Percentiles rank a stretch among this genome's conserved stretches.
phyloP scores from a whole-genome alignment of 179 eudicot species.

The Beta lomatogona region DNA sequence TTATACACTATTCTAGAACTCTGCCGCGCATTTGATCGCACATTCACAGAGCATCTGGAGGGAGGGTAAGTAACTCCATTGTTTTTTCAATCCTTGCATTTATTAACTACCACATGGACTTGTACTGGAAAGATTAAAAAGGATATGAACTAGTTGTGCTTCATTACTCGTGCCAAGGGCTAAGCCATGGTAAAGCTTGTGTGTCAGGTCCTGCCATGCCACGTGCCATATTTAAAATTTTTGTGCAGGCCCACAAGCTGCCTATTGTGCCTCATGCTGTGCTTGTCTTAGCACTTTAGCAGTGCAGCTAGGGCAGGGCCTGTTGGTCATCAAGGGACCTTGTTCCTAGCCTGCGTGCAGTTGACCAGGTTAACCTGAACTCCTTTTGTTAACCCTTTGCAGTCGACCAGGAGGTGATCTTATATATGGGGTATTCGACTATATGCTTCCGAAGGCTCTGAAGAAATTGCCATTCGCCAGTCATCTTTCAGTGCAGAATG shows the following conservation, averaged over 20 bases:
- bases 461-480: conserved; percentile 60
- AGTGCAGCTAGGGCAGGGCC: not conserved
- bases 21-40: conserved; percentile 69
- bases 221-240: not conserved
- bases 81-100: not conserved
- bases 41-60: conserved; percentile 68
- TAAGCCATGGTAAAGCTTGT: too few relatives aligned
- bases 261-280: not conserved
- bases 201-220: too few relatives aligned
- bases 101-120: too few relatives aligned
- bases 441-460: conserved; percentile 58
- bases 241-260: not conserved
- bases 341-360: not conserved
- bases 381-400: conserved; percentile 16
- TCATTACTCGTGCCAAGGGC: too few relatives aligned
- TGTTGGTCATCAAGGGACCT: not conserved
- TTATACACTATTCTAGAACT: conserved; percentile 62
- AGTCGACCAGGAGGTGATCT: conserved; percentile 71
- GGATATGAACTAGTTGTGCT: too few relatives aligned
- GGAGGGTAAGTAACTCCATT: conserved; percentile 53
- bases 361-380: not conserved
- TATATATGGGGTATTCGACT: conserved; percentile 55
- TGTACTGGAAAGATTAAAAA: too few relatives aligned
- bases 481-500: conserved; percentile 54
- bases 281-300: not conserved